Percentiles rank a stretch among this genome's conserved stretches.
Conservation (phyloP, 139 green algal genomes). For the Tetratostichococcus sp. region DNA sequence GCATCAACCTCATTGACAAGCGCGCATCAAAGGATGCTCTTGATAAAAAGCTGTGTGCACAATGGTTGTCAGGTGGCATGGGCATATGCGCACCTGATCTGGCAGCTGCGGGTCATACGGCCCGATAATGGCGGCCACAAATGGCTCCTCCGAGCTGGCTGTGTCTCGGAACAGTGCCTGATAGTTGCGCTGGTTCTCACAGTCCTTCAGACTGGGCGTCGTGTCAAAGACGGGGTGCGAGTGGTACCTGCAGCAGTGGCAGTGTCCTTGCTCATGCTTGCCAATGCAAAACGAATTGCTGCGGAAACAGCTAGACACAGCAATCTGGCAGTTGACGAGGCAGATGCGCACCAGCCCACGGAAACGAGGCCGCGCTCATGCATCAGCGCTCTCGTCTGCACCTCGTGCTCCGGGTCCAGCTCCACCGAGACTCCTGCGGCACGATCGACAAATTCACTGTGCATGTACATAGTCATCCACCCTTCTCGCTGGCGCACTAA, state of each 20-base stretch:
- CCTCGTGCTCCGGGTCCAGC: slow-evolving; percentile 63
- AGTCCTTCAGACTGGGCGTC: slow-evolving; percentile 68
- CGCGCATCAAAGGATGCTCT: too few species aligned
- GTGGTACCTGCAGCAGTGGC: slow-evolving; percentile 57
- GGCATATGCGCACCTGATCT: slow-evolving; percentile 29
- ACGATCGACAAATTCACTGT: too few species aligned
- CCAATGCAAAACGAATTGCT: not conserved
- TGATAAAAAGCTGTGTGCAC: too few species aligned
- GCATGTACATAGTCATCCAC: too few species aligned
- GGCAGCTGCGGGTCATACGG: slow-evolving; percentile 72
- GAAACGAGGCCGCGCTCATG: slow-evolving; percentile 38
- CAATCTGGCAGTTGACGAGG: too few species aligned
- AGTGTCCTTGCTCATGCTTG: not conserved
- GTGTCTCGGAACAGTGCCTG: slow-evolving; percentile 62
- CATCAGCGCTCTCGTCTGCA: slow-evolving; percentile 58
- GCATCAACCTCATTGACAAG: too few species aligned
- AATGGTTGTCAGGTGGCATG: too few species aligned
- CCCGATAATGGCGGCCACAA: slow-evolving; percentile 73
- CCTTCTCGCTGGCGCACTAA: too few species aligned
- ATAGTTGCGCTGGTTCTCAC: slow-evolving; percentile 88
- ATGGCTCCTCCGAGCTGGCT: slow-evolving; percentile 58
- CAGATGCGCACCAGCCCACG: slow-evolving; percentile 61
- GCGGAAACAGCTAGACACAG: too few species aligned
- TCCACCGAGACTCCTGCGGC: slow-evolving; percentile 60
- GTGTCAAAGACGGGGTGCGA: slow-evolving; percentile 77